Evolutionary conservation across 1,139 yeast genomes (phyloP).

Genomic region (Schwanniomyces etchellsii): DNA sequence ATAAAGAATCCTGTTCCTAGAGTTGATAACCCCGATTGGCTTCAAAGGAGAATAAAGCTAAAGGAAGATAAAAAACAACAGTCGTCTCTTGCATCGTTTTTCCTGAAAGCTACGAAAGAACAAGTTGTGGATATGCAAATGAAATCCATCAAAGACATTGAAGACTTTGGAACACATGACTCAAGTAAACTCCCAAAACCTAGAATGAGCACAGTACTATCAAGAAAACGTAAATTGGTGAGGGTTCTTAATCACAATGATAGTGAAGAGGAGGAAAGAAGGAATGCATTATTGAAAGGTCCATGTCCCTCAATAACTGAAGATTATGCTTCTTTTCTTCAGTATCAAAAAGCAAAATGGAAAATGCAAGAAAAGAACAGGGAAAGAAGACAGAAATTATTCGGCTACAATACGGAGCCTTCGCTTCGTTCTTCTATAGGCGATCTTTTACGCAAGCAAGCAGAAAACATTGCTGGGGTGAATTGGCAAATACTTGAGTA

Average conservation of each 20-base stretch:
- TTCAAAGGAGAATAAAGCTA: constrained; percentile 54
- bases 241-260: constrained; percentile 20
- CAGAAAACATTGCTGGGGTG: constrained; percentile 68
- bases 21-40: constrained; percentile 94
- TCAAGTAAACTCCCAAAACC: constrained; percentile 15
- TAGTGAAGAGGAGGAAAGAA: constrained; percentile 39
- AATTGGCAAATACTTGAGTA: constrained; percentile 86
- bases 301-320: constrained; percentile 67
- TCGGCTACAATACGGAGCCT: constrained; percentile 59
- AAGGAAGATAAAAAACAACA: constrained; percentile 71
- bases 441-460: constrained; percentile 66
- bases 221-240: constrained; percentile 27
- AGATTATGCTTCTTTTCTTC: constrained; percentile 73
- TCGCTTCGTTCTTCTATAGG: constrained; percentile 54
- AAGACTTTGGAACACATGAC: constrained; percentile 53
- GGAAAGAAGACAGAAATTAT: constrained; percentile 65
- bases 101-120: constrained; percentile 33
- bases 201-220: constrained; percentile 48
- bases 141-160: constrained; percentile 52
- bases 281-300: constrained; percentile 41
- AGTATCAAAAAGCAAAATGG: constrained; percentile 86
- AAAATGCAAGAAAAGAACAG: constrained; percentile 64
- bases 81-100: constrained; percentile 55
- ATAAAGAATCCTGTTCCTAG: constrained; percentile 93
- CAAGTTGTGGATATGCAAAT: constrained; percentile 22